Conservation (phyloP, 305 asterid genomes). For the Rubia balearica region DNA sequence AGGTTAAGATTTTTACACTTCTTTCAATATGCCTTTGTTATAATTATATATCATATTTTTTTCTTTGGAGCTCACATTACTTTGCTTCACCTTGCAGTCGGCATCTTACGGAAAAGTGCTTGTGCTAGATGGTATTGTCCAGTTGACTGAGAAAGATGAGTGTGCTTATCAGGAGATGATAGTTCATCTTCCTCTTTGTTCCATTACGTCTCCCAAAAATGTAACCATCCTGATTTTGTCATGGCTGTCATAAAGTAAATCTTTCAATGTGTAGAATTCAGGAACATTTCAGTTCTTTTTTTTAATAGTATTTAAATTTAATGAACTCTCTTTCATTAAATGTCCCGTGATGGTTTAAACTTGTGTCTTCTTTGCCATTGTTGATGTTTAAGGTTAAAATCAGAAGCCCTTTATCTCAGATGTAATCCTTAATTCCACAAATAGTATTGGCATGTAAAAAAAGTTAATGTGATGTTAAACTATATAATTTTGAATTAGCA, state of each 20-base stretch:
- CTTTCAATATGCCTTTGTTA: background rate
- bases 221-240: constrained; percentile 35
- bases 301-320: no score
- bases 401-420: background rate
- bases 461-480: background rate
- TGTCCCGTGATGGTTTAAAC: background rate
- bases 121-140: constrained; percentile 93
- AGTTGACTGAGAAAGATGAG: constrained; percentile 97
- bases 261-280: background rate
- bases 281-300: background rate
- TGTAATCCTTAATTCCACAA: background rate
- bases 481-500: no score
- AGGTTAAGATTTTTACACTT: constrained; percentile 47
- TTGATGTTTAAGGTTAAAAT: background rate
- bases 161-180: constrained; percentile 99
- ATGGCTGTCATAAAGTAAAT: background rate
- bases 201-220: constrained; percentile 68
- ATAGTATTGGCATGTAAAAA: background rate
- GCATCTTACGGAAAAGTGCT: constrained; percentile 80
- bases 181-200: constrained; percentile 94
- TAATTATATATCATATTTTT: background rate
- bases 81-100: constrained; percentile 43
- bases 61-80: constrained; percentile 9
- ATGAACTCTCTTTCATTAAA: background rate
- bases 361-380: background rate